These are phyloP conservation scores for Pulveroboletus sp. DNA, from an alignment of 768 basidiomycete genomes.

Conservation along the genomic window DNA sequence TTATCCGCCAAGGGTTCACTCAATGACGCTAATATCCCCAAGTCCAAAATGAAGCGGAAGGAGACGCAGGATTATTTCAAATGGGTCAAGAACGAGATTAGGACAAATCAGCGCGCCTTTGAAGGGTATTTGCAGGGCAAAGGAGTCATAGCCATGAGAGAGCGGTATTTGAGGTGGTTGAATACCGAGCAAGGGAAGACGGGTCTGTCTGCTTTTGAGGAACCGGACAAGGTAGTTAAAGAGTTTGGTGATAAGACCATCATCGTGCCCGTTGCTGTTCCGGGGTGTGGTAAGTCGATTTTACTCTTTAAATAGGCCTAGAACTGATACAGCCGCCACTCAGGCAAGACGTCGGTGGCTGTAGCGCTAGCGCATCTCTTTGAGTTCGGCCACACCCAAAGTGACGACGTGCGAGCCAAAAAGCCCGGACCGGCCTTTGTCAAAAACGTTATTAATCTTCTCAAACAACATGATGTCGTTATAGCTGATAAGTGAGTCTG, in stretches of 20 bases:
- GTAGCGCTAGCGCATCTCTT: slow-evolving; percentile 80
- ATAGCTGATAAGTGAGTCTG: slow-evolving; percentile 84
- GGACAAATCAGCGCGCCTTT: slow-evolving; percentile 57
- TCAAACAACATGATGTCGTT: slow-evolving; percentile 71
- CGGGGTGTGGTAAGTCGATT: slow-evolving; percentile 76
- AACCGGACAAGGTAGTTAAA: slow-evolving; percentile 16
- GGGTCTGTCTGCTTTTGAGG: slow-evolving; percentile 27
- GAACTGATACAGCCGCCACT: background rate
- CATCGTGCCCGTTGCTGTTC: slow-evolving; percentile 86
- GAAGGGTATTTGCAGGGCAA: slow-evolving; percentile 61
- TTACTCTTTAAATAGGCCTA: background rate
- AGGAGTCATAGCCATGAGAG: slow-evolving; percentile 83
- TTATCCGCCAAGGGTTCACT: slow-evolving; percentile 39
- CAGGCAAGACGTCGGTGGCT: slow-evolving; percentile 86
- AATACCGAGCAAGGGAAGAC: slow-evolving; percentile 46
- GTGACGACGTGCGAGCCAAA: slow-evolving; percentile 82
- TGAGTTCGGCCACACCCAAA: slow-evolving; percentile 88
- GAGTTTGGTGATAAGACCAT: slow-evolving; percentile 69
- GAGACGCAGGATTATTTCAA: slow-evolving; percentile 79
- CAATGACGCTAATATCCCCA: slow-evolving; percentile 45
- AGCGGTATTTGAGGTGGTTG: slow-evolving; percentile 73
- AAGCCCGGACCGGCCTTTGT: slow-evolving; percentile 69
- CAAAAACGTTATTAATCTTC: slow-evolving; percentile 62
- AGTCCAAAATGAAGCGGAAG: slow-evolving; percentile 65
- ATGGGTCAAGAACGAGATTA: slow-evolving; percentile 83